Conservation (phyloP, 495 filamentous ascomycete species). For the Barbatosphaeria neglecta region DNA sequence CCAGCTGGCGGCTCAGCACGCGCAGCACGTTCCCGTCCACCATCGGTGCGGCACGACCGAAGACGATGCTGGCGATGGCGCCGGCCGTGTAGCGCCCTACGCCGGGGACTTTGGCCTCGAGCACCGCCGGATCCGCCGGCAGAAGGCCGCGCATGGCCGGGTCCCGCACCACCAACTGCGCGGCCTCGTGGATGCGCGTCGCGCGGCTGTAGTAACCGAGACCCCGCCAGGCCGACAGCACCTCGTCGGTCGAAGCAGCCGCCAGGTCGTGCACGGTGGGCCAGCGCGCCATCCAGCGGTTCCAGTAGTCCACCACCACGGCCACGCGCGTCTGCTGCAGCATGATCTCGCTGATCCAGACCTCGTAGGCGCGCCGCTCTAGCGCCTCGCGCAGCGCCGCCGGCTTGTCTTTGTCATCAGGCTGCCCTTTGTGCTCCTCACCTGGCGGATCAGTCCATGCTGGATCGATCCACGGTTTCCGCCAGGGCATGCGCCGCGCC, state of each 20-base stretch:
- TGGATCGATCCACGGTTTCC: conserved; percentile 28
- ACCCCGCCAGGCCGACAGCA: conserved; percentile 27
- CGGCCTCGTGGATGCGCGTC: conserved; percentile 24
- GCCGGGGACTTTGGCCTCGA: conserved; percentile 24
- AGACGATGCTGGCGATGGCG: conserved; percentile 34
- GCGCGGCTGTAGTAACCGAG: conserved; percentile 36
- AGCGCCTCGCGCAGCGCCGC: conserved; percentile 10
- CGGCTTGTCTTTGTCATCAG: too few species aligned
- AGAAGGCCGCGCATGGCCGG: conserved; percentile 14
- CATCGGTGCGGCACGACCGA: conserved; percentile 28
- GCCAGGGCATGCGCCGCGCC: conserved; percentile 34
- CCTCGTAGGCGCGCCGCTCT: conserved; percentile 33
- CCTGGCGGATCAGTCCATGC: too few species aligned
- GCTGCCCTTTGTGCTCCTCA: too few species aligned
- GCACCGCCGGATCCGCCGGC: conserved; percentile 15
- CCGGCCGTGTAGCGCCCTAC: conserved; percentile 37
- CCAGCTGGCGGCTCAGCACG: conserved; percentile 32
- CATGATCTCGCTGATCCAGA: conserved; percentile 41
- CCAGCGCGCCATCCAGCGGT: conserved; percentile 31
- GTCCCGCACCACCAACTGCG: conserved; percentile 19
- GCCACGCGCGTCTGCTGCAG: conserved; percentile 40
- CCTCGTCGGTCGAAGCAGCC: conserved; percentile 20
- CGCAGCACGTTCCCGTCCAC: conserved; percentile 38
- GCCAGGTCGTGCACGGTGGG: conserved; percentile 28
- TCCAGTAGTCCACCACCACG: conserved; percentile 30